These are phyloP conservation scores for Paragyromitra xinjiangensis DNA, from an alignment of 495 filamentous ascomycete species.

Conservation along the genomic window DNA sequence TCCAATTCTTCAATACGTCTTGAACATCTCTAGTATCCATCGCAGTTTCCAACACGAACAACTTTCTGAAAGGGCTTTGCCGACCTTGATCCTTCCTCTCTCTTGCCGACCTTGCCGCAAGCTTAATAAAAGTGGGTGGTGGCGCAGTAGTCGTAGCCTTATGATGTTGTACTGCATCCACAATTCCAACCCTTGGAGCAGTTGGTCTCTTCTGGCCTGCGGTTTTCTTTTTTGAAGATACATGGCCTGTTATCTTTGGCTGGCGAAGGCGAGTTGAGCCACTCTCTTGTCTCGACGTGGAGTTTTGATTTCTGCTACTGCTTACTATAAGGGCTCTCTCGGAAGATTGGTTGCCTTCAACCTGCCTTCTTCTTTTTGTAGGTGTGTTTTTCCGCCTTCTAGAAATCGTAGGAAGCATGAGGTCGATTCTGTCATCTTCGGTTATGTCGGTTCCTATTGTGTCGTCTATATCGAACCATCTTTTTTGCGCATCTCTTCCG, in stretches of 20 bases:
- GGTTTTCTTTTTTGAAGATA: constrained; percentile 28
- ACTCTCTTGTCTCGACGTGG: constrained; percentile 47
- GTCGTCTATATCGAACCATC: constrained; percentile 58
- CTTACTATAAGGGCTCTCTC: background rate
- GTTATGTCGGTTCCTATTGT: constrained; percentile 59
- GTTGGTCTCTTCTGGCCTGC: constrained; percentile 55
- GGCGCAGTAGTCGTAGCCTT: constrained; percentile 49
- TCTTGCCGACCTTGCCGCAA: constrained; percentile 77
- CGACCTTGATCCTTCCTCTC: constrained; percentile 71
- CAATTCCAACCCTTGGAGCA: constrained; percentile 70
- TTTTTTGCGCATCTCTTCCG: constrained; percentile 16
- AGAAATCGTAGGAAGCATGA: constrained; percentile 62
- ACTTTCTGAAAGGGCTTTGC: constrained; percentile 77
- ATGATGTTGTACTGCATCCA: constrained; percentile 72
- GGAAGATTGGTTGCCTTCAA: background rate
- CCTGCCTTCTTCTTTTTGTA: constrained; percentile 58
- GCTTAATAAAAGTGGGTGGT: constrained; percentile 75
- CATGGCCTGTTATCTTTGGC: constrained; percentile 53
- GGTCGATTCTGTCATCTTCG: constrained; percentile 66
- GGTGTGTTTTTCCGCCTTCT: constrained; percentile 23
- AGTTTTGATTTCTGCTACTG: background rate
- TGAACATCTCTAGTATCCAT: constrained; percentile 80
- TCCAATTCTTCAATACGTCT: constrained; percentile 75
- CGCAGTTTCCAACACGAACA: constrained; percentile 73
- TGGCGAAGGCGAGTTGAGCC: constrained; percentile 57